Base-by-base conservation (phyloP, 2,329 filamentous ascomycete genomes). In the Exophiala calicioides region DNA sequence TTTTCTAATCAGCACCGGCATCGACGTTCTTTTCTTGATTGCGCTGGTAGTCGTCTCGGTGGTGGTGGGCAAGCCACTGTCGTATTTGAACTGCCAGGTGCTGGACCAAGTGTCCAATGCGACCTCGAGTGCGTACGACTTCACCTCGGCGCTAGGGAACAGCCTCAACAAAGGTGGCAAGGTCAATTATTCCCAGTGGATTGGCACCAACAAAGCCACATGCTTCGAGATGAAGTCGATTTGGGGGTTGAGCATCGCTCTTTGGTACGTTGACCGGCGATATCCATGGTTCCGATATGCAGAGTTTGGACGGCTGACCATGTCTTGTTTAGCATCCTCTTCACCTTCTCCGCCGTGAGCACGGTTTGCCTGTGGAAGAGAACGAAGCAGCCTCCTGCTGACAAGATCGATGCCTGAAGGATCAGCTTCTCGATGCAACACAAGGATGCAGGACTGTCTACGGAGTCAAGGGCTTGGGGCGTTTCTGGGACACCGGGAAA, bases 161-260 rank as follows among this genome's bases (percentile, higher is more conserved):
- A 79, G 77, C 51, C 62, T 81, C 26, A 71, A 71, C 36, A 65
- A 73, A 38, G 74, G 73, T n/a, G 71, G 71, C 5, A 72, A 65
- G 30, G 62, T 82, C 44, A 69, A 72, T 15, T 71, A 81, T 50
- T 60, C 62, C 10, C 67, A 72, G 46, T 84, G 79, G 78, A 78
- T 80, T 33, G 79, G 78, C n/a, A 74, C 77, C 6, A 81, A 74
- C 9, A 78, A 75, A 63, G 62, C 78, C 13, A 86, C 86, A 44
- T 96, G 90, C 72, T 82, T 84, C 61, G 83, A 93, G 73, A 82
- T 90, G 66, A 94, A 95, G 76, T 81, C 86, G 12, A 80, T 93
- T 56, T 95, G 90, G 90, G 90, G 89, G 1, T 69, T 95, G 50
- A 80, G 82, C 65, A 90, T 95, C 66, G 83, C 83, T 3, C 77